Conservation (phyloP, 1,139 yeast genomes). For the Trichomonascaceae sp. region DNA sequence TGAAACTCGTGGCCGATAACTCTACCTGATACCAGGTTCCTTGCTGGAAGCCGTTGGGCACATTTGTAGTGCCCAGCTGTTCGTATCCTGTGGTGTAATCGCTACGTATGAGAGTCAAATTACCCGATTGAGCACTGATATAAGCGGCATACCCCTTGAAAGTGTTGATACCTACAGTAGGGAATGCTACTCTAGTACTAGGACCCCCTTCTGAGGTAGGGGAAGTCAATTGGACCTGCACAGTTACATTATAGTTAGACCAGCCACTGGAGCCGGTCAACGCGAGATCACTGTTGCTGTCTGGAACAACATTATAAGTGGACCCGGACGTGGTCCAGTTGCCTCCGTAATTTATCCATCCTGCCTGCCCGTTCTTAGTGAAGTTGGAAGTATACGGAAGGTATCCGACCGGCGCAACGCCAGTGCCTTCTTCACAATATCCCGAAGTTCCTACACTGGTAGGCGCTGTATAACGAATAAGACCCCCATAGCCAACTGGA, state of each 20-base stretch:
- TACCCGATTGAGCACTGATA: neutral
- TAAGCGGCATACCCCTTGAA: slow-evolving; percentile 3
- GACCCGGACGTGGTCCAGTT: neutral
- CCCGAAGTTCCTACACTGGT: slow-evolving; percentile 1
- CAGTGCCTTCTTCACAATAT: slow-evolving; percentile 3
- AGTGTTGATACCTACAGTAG: neutral
- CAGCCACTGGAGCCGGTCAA: neutral
- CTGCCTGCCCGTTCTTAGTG: neutral
- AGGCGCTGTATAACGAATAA: slow-evolving; percentile 1
- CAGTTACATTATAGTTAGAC: neutral
- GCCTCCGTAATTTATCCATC: slow-evolving; percentile 4
- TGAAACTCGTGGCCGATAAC: neutral
- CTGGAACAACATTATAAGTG: slow-evolving; percentile 1
- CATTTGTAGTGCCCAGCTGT: neutral
- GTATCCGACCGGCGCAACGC: slow-evolving; percentile 2
- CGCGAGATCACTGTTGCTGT: slow-evolving; percentile 1
- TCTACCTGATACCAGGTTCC: slow-evolving; percentile 6
- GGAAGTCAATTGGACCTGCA: slow-evolving; percentile 1
- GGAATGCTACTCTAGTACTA: neutral
- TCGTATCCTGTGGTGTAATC: slow-evolving; percentile 2
- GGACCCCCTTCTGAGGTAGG: neutral
- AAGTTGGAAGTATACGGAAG: slow-evolving; percentile 2
- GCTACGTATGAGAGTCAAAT: neutral
- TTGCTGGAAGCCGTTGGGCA: neutral
- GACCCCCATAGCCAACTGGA: neutral